Percentiles rank a stretch among this genome's conserved stretches.
phyloP scores from a whole-genome alignment of 345 rosid genomes.

The Linum tenue region DNA sequence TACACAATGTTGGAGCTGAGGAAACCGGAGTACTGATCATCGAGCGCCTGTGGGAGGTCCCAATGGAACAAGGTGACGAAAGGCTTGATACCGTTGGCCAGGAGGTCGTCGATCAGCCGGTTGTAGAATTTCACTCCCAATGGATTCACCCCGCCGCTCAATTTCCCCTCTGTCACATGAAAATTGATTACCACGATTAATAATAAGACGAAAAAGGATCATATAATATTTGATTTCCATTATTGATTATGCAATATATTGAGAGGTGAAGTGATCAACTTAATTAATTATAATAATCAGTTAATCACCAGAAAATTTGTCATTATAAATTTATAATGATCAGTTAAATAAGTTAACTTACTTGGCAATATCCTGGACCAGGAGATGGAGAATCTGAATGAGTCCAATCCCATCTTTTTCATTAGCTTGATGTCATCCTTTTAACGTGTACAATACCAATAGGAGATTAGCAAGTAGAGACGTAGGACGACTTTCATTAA shows the following conservation, averaged over 20 bases:
- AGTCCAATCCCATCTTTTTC: constrained; percentile 24
- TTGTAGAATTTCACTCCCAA: constrained; percentile 23
- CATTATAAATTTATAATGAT: too few species aligned
- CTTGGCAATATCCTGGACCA: constrained; percentile 30
- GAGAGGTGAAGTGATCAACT: too few species aligned
- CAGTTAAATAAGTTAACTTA: constrained; percentile 2
- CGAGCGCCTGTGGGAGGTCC: constrained; percentile 46
- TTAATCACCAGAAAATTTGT: too few species aligned
- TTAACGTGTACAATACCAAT: too few species aligned
- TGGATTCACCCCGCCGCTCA: constrained; percentile 21
- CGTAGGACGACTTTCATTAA: too few species aligned
- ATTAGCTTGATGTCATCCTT: constrained; percentile 23
- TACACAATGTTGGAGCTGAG: constrained; percentile 38
- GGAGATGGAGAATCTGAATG: constrained; percentile 26
- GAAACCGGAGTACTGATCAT: constrained; percentile 53
- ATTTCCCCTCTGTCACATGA: constrained; percentile 13
- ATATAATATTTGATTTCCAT: too few species aligned
- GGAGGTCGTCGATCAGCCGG: constrained; percentile 23
- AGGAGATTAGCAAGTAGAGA: too few species aligned
- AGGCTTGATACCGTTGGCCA: constrained; percentile 33
- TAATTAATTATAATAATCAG: too few species aligned
- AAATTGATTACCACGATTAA: background rate
- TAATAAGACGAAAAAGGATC: too few species aligned
- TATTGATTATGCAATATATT: too few species aligned
- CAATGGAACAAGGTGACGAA: constrained; percentile 20